Evolutionary conservation across 2,329 filamentous ascomycete genomes (phyloP).

Genomic region (Hymenoscyphus linearis): DNA sequence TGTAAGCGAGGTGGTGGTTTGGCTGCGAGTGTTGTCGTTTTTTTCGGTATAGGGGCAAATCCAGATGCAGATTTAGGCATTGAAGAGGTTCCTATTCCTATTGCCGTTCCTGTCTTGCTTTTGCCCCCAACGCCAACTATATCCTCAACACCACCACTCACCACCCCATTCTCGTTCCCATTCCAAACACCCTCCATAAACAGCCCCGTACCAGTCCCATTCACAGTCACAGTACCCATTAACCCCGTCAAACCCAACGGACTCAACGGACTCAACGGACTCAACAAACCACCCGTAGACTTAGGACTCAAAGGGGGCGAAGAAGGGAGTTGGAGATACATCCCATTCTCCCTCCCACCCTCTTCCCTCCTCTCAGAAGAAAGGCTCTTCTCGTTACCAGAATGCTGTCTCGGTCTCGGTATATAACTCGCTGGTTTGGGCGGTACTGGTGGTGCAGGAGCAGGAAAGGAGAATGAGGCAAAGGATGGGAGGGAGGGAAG

Average conservation of each 20-base stretch:
- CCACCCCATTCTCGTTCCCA: too few relatives aligned
- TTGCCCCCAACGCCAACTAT: too few relatives aligned
- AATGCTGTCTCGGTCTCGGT: not conserved
- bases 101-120: too few relatives aligned
- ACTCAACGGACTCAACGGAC: not conserved
- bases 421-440: not conserved
- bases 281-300: too few relatives aligned
- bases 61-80: too few relatives aligned
- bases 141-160: too few relatives aligned
- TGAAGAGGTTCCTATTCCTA: too few relatives aligned
- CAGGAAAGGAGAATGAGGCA: too few relatives aligned
- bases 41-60: not conserved
- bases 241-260: not conserved
- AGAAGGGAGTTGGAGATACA: not conserved
- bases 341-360: not conserved
- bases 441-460: not conserved
- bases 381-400: not conserved
- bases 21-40: not conserved
- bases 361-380: too few relatives aligned
- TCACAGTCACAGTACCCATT: too few relatives aligned
- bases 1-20: slow-evolving; percentile 18
- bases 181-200: too few relatives aligned
- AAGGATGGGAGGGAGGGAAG: not conserved
- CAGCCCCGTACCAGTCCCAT: too few relatives aligned
- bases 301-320: not conserved